These are phyloP conservation scores for Pythium brachiatum DNA, from an alignment of 352 stramenopile species.

Conservation along the genomic window DNA sequence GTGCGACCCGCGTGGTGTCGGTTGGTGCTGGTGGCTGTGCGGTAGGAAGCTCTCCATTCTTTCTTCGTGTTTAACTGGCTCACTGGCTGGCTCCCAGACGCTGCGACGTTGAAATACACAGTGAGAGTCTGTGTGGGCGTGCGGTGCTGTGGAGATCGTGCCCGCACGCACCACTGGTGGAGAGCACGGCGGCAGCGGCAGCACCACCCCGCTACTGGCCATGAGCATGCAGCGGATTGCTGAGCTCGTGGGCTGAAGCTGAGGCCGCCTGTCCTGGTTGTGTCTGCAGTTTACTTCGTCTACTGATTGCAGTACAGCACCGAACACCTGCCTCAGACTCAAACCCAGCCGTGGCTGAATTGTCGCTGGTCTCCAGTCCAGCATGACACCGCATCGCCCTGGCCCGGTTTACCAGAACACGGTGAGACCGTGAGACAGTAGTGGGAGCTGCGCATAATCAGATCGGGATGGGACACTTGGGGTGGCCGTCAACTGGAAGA, in stretches of 20 bases:
- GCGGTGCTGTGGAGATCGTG: background rate
- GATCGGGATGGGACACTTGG: background rate
- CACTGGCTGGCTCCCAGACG: background rate
- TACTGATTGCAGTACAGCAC: too few species aligned
- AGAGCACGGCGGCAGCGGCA: background rate
- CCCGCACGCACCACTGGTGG: background rate
- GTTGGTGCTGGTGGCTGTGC: background rate
- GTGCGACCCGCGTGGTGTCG: conserved; percentile 2
- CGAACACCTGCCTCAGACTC: too few species aligned
- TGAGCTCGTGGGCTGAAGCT: background rate
- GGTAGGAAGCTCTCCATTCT: background rate
- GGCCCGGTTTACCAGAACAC: background rate
- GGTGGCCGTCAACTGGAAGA: too few species aligned
- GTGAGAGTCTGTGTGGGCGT: background rate
- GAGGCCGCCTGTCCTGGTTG: background rate
- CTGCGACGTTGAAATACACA: background rate
- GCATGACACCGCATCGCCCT: background rate
- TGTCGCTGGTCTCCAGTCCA: background rate
- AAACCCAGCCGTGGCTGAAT: too few species aligned
- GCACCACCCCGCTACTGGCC: background rate
- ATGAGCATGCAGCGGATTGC: background rate
- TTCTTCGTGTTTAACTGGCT: background rate
- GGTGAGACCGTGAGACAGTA: background rate
- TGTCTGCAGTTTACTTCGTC: background rate
- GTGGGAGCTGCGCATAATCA: background rate